These are phyloP conservation scores for Fomitopsis pulvina DNA, from an alignment of 768 basidiomycete species.

Conservation along the genomic window DNA sequence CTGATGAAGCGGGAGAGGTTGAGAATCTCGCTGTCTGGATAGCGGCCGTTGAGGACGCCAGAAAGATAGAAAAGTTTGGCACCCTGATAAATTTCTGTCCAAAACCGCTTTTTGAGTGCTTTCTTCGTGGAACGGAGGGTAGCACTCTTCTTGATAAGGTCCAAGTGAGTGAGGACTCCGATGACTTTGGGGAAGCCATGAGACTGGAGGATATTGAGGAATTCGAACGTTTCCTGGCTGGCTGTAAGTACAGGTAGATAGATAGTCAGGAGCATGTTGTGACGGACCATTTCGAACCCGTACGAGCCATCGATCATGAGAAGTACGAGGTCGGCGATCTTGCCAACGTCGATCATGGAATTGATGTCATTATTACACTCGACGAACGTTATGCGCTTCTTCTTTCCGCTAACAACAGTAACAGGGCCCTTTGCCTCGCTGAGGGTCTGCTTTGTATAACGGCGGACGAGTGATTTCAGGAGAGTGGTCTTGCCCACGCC, in stretches of 20 bases:
- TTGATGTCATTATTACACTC: slow-evolving; percentile 98
- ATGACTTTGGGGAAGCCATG: slow-evolving; percentile 99
- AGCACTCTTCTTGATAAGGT: slow-evolving; percentile 89
- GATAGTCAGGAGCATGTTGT: neutral
- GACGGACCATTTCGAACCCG: slow-evolving; percentile 96
- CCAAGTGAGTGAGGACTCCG: slow-evolving; percentile 91
- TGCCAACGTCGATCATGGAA: slow-evolving; percentile 97
- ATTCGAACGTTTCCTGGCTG: slow-evolving; percentile 93
- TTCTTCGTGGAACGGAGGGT: slow-evolving; percentile 89
- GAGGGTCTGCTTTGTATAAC: slow-evolving; percentile 92
- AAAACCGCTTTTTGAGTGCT: slow-evolving; percentile 93
- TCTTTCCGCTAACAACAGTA: slow-evolving; percentile 92
- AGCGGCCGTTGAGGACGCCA: slow-evolving; percentile 94
- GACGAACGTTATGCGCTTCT: slow-evolving; percentile 87
- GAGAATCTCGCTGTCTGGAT: slow-evolving; percentile 93
- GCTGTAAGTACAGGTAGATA: neutral
- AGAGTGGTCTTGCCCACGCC: slow-evolving; percentile 97
- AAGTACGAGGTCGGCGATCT: slow-evolving; percentile 92
- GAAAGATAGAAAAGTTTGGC: slow-evolving; percentile 97
- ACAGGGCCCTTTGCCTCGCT: slow-evolving; percentile 89
- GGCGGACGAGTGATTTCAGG: slow-evolving; percentile 81
- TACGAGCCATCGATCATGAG: slow-evolving; percentile 98
- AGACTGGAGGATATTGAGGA: slow-evolving; percentile 92
- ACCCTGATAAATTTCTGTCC: slow-evolving; percentile 99
- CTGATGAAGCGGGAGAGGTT: slow-evolving; percentile 95